Base-by-base conservation (phyloP, 495 filamentous ascomycete species). In the Thermochaetoides thermophila region DNA sequence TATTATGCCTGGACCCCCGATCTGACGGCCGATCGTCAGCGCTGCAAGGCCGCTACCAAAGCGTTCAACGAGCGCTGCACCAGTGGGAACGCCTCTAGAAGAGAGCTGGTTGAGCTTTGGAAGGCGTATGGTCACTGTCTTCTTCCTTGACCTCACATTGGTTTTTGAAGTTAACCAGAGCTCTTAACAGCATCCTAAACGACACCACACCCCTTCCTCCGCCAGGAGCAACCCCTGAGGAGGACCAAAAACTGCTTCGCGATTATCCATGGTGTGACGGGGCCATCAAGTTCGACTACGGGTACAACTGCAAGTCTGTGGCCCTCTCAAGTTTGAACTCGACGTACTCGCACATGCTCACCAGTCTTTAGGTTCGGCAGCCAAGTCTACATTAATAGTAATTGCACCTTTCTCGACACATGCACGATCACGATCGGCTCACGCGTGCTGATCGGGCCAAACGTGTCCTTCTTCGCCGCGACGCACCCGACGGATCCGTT, bases 371-470 rank as follows among this genome's bases (percentile, higher is more conserved):
- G 63, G 32, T 40, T 86, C 15, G 81, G 78, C 15, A 50, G 67
- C 14, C 63, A 66, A 18, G 76, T 81, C 11, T 93, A 74, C 49
- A 63, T 91, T 52, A 92, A 91, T 59, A 76, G 68, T 49, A 76
- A 82, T 56, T 70, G 66, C 35, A 74, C 71, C 3, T 74, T 84
- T 44, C 53, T 92, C 15, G 86, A 95, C 53, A 87, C 76, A 3
- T 80, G 78, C 49, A 44, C 68, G 16, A 75, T 93, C 31, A 76
- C 69, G 5, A 75, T 93, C 31, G 86, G 86, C 4, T 66, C 75
- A 5, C 73, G 85, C 16, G 86, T 82, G 2, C 57, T 93, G 14
- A 60, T 92, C 24, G 86, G 81, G 0, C 82, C 85, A 0, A 81
- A 81, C 44, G 79, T 84, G 17, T 77, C 54, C 31, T 68, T 93